phyloP scores from a whole-genome alignment of 2,329 filamentous ascomycete genomes.

The Emmonsia crescens region DNA sequence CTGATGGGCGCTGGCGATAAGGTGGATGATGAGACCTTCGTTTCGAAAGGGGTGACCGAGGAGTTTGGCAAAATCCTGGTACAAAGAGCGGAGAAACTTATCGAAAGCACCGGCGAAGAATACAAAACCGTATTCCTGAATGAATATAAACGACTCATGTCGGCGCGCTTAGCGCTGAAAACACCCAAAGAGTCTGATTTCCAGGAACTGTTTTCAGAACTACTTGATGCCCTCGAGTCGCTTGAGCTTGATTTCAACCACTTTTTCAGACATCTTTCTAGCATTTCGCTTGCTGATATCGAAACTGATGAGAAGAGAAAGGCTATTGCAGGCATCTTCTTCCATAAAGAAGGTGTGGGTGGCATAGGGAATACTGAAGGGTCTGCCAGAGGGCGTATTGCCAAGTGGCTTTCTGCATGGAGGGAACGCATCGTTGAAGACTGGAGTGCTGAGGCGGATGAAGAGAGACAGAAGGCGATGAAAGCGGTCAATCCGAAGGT shows the following conservation, averaged over 20 bases:
- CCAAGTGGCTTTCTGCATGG: slow-evolving; percentile 75
- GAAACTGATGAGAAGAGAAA: slow-evolving; percentile 53
- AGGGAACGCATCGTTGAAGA: slow-evolving; percentile 60
- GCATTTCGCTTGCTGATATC: slow-evolving; percentile 51
- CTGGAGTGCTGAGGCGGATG: slow-evolving; percentile 55
- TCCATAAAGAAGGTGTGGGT: slow-evolving; percentile 62
- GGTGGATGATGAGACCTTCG: slow-evolving; percentile 62
- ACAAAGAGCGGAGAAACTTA: slow-evolving; percentile 70
- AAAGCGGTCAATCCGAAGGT: slow-evolving; percentile 75
- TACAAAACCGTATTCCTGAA: slow-evolving; percentile 75
- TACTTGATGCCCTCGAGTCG: slow-evolving; percentile 70
- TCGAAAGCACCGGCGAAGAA: slow-evolving; percentile 70
- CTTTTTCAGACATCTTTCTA: slow-evolving; percentile 72
- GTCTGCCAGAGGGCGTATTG: slow-evolving; percentile 56
- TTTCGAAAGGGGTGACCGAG: slow-evolving; percentile 59
- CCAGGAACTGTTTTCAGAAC: slow-evolving; percentile 65
- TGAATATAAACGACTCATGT: slow-evolving; percentile 87
- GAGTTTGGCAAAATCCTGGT: slow-evolving; percentile 60
- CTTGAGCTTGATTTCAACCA: slow-evolving; percentile 88
- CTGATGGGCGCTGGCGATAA: slow-evolving; percentile 64
- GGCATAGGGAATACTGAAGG: slow-evolving; percentile 49
- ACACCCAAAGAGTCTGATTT: slow-evolving; percentile 63
- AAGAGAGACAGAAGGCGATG: slow-evolving; percentile 61
- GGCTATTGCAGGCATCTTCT: slow-evolving; percentile 61
- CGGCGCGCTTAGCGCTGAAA: slow-evolving; percentile 63